A percentile compares a stretch with the other conserved stretches of the same genome.
phyloP scores from a whole-genome alignment of 2,329 filamentous ascomycete species.

The Delphinella strobiligena region DNA sequence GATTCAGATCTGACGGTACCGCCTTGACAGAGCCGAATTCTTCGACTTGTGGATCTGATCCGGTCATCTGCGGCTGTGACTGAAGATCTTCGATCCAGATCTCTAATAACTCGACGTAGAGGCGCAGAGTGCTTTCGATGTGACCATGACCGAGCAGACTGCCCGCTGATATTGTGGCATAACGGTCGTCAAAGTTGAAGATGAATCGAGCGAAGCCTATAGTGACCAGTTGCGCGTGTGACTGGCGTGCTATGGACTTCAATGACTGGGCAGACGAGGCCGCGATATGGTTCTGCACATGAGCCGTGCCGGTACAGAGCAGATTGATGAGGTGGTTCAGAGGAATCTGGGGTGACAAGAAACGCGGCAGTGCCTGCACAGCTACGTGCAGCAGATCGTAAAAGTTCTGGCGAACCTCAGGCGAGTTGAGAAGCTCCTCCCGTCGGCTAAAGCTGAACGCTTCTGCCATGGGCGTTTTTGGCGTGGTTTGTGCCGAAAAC shows the following conservation, averaged over 20 bases:
- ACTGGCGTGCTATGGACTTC: slow-evolving; percentile 88
- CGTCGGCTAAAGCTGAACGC: slow-evolving; percentile 82
- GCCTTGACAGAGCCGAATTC: slow-evolving; percentile 35
- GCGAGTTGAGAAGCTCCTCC: slow-evolving; percentile 60
- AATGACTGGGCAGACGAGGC: slow-evolving; percentile 83
- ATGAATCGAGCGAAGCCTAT: slow-evolving; percentile 96
- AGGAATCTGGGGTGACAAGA: slow-evolving; percentile 77
- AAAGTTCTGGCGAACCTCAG: slow-evolving; percentile 84
- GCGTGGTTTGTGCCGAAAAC: slow-evolving; percentile 68
- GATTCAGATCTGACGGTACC: slow-evolving; percentile 49
- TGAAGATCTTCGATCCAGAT: slow-evolving; percentile 95
- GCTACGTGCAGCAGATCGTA: slow-evolving; percentile 93
- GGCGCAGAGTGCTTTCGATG: slow-evolving; percentile 81
- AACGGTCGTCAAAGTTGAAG: slow-evolving; percentile 95
- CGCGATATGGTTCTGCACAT: slow-evolving; percentile 86
- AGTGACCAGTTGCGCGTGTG: slow-evolving; percentile 86
- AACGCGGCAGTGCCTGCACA: slow-evolving; percentile 89
- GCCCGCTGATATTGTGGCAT: slow-evolving; percentile 95
- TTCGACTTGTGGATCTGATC: slow-evolving; percentile 58
- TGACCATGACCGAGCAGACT: slow-evolving; percentile 90
- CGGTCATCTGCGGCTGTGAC: slow-evolving; percentile 52
- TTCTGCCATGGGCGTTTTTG: slow-evolving; percentile 90
- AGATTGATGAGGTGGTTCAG: slow-evolving; percentile 92
- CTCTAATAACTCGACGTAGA: slow-evolving; percentile 86
- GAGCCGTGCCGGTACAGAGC: slow-evolving; percentile 89